These are phyloP conservation scores for Nelumbo lutea DNA, from an alignment of 164 flowering plant species.

Conservation along the genomic window DNA sequence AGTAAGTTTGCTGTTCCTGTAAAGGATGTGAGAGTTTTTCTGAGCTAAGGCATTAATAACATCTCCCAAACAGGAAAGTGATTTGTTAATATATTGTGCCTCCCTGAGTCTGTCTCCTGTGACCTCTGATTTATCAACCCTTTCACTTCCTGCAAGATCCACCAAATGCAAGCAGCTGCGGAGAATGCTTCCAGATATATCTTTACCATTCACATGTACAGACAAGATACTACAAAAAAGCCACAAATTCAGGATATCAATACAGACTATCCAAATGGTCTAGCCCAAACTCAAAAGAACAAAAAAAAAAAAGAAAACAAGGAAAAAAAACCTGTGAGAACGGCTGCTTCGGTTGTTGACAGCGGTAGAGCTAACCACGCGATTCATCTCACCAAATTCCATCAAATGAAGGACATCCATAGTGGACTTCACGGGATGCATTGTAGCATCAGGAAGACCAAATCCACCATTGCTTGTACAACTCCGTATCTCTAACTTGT, in stretches of 20 bases:
- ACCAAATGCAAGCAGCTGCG: slow-evolving; percentile 69
- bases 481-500: slow-evolving; percentile 67
- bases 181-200: slow-evolving; percentile 40
- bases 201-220: slow-evolving; percentile 59
- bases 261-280: background rate
- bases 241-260: background rate
- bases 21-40: slow-evolving; percentile 74
- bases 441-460: slow-evolving; percentile 61
- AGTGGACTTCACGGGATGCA: slow-evolving; percentile 59
- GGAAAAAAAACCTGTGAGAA: slow-evolving; percentile 65
- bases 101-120: slow-evolving; percentile 77
- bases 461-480: slow-evolving; percentile 42
- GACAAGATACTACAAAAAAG: slow-evolving; percentile 45
- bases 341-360: slow-evolving; percentile 63
- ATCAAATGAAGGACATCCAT: slow-evolving; percentile 61
- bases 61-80: slow-evolving; percentile 87
- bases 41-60: slow-evolving; percentile 83
- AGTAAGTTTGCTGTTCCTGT: slow-evolving; percentile 95
- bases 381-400: slow-evolving; percentile 68
- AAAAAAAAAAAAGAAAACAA: too few relatives aligned
- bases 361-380: slow-evolving; percentile 62
- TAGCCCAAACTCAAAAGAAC: too few relatives aligned
- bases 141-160: slow-evolving; percentile 84
- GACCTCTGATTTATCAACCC: slow-evolving; percentile 78
- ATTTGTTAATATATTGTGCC: slow-evolving; percentile 74